Evolutionary conservation across 495 filamentous ascomycete genomes (phyloP), one percentile per base, ranked within the genome.

Genomic region (Penicillium lividum): DNA sequence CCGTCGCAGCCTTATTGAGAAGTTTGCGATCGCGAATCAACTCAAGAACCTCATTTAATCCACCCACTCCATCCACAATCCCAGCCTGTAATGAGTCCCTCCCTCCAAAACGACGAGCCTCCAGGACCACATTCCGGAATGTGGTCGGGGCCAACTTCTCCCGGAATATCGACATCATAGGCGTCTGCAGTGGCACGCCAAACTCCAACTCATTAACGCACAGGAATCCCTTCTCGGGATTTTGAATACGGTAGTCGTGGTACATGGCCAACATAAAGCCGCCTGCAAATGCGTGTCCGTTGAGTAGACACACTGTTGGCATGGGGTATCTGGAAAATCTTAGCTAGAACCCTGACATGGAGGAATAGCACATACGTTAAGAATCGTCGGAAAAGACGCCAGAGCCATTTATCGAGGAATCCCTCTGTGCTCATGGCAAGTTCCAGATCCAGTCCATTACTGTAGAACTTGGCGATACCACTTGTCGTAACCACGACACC

Each of bases 131-230:
- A 40, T 71, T 68, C 4, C 86, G 81, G 70, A 88, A 89, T 0
- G 79, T 79, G 4, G 66, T 53, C 2, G 78, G 66, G 1, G 72
- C 45, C 1, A 87, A 62, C 68, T 94, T 94, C 53, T 86, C 70
- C 8, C 88, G 75, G 70, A 93, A 92, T 38, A 93, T 82, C n/a
- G 74, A 70, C 59, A 80, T 80, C 89, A 94, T 91, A 10, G 89
- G 80, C 1, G 87, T 77, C 47, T 84, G 79, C 10, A 94, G 77
- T 8, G 88, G 86, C 0, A 86, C 84, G 15, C 90, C 89, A 29
- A 93, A 86, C 10, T 91, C 88, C 4, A 92, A 72, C 70, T 93
- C 90, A 66, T 93, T 92, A 45, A 93, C 65, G 68, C 90, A 92
- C 11, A 87, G 68, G 68, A 84, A 91, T 1, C 90, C 90, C 30